Percentiles rank a stretch among this genome's conserved stretches.
Evolutionary conservation across 164 flowering plant genomes (phyloP).

Genomic region (Kalanchoe fedtschenkoi): DNA sequence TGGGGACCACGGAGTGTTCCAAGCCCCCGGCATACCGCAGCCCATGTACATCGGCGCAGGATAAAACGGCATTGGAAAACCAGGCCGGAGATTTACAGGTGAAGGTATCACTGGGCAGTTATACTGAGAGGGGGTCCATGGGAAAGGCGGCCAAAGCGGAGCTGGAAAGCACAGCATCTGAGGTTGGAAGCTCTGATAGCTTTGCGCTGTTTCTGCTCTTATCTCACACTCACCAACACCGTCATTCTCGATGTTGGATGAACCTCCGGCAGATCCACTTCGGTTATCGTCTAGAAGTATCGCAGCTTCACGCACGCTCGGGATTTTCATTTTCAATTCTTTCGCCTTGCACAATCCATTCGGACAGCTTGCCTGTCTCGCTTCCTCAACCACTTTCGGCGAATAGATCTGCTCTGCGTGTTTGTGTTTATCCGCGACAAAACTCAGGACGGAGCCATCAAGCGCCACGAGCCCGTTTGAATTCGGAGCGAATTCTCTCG

Average conservation of each 20-base stretch:
- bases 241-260: slow-evolving; percentile 1
- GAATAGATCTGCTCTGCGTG: not conserved
- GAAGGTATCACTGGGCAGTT: slow-evolving; percentile 13
- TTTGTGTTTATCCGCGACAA: slow-evolving; percentile 19
- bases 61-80: slow-evolving; percentile 25
- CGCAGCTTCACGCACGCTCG: no score
- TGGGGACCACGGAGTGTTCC: slow-evolving; percentile 15
- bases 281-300: not conserved
- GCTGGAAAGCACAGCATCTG: slow-evolving; percentile 19
- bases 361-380: slow-evolving; percentile 3
- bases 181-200: slow-evolving; percentile 13
- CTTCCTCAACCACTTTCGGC: slow-evolving; percentile 4
- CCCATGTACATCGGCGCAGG: slow-evolving; percentile 26
- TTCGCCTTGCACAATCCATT: slow-evolving; percentile 15
- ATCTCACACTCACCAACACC: not conserved
- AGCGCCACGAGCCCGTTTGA: slow-evolving; percentile 12
- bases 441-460: slow-evolving; percentile 26
- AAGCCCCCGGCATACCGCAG: slow-evolving; percentile 19
- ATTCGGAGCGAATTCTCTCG: slow-evolving; percentile 13
- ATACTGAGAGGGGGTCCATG: slow-evolving; percentile 18
- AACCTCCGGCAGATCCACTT: slow-evolving; percentile 1
- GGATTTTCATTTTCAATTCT: no score
- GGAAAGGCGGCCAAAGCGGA: slow-evolving; percentile 21
- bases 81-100: slow-evolving; percentile 17
- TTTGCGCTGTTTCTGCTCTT: slow-evolving; percentile 5